Conservation (phyloP, 1,284 basidiomycete genomes). For the Calocybe gambosa region DNA sequence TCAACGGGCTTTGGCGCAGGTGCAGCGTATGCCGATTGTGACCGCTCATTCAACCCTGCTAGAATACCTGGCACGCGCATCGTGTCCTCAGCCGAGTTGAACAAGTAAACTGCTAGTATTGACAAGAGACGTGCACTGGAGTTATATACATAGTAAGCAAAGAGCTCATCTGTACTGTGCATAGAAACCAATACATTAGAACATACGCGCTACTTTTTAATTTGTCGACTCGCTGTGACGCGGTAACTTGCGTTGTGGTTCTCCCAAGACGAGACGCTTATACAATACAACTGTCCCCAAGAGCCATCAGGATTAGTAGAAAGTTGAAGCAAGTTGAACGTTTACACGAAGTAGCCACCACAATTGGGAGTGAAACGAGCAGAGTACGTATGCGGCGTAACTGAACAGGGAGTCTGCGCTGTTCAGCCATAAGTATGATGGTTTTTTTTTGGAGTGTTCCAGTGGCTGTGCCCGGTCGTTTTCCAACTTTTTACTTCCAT, state of each 20-base stretch:
- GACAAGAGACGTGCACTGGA: background rate
- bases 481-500: too few relatives aligned
- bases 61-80: conserved; percentile 88
- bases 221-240: background rate
- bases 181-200: background rate
- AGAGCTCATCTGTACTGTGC: background rate
- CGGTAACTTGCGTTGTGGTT: conserved; percentile 43
- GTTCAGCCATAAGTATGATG: background rate
- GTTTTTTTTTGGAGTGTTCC: too few relatives aligned
- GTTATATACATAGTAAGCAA: background rate
- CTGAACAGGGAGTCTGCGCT: background rate
- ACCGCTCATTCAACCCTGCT: conserved; percentile 93
- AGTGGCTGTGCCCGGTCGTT: too few relatives aligned
- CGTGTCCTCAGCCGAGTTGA: conserved; percentile 34
- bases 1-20: conserved; percentile 88
- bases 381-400: conserved; percentile 1
- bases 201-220: background rate
- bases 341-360: conserved; percentile 4
- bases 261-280: conserved; percentile 56
- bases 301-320: background rate
- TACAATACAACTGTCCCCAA: conserved; percentile 51
- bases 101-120: background rate
- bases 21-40: conserved; percentile 91
- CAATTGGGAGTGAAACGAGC: conserved; percentile 1
- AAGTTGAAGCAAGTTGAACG: background rate